phyloP scores from a whole-genome alignment of 2,329 filamentous ascomycete genomes.

The Penicillium fuscoglaucum region DNA sequence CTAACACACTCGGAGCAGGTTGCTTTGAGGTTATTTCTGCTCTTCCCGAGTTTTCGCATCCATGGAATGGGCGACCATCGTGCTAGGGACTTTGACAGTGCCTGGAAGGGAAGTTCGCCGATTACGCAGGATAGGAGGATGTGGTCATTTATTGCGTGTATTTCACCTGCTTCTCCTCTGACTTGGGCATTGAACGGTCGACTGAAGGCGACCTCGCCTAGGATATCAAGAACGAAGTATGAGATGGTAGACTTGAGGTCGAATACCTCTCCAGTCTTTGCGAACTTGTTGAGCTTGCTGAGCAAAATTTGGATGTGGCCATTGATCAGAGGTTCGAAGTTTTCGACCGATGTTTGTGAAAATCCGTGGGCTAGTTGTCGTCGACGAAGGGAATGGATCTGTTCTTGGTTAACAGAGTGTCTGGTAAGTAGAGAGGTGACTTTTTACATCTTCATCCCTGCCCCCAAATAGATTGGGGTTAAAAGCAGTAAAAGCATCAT shows the following conservation, averaged over 20 bases:
- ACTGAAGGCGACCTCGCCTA: constrained; percentile 6
- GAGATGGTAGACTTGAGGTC: constrained; percentile 5
- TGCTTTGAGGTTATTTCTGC: constrained; percentile 7
- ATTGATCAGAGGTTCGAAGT: constrained; percentile 9
- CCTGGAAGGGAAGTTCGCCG: constrained; percentile 8
- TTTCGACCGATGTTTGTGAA: constrained; percentile 8
- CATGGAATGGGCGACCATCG: constrained; percentile 7
- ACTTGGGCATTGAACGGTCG: constrained; percentile 4
- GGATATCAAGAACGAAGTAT: constrained; percentile 6
- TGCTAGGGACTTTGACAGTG: neutral
- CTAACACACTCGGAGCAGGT: constrained; percentile 5
- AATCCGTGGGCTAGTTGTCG: constrained; percentile 10
- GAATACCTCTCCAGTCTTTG: neutral
- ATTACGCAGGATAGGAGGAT: constrained; percentile 4
- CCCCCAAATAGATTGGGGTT: constrained; percentile 13
- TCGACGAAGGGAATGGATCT: constrained; percentile 11
- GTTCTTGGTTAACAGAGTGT: neutral
- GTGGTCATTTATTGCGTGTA: constrained; percentile 11
- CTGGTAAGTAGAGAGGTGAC: no score
- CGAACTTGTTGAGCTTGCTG: neutral
- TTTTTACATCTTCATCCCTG: constrained; percentile 6
- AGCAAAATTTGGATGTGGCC: constrained; percentile 4
- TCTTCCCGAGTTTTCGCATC: constrained; percentile 8
- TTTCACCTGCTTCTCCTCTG: constrained; percentile 4
- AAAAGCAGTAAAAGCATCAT: constrained; percentile 14